These are phyloP conservation scores for Penicillium sp. DNA, from an alignment of 2,329 filamentous ascomycete species.

Conservation along the genomic window DNA sequence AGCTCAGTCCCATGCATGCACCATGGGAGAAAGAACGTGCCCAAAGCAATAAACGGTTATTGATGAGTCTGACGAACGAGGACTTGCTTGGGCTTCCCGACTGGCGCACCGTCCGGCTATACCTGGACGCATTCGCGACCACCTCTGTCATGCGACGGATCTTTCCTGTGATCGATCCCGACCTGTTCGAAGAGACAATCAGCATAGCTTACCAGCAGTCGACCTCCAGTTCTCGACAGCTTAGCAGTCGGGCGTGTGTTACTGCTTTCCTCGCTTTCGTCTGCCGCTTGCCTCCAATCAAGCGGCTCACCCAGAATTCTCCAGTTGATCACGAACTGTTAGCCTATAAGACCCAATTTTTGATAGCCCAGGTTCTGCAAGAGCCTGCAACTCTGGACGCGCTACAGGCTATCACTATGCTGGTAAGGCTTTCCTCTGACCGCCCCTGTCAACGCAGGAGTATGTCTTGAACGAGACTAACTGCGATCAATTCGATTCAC, in stretches of 20 bases:
- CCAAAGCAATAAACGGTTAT: constrained; percentile 21
- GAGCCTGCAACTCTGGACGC: constrained; percentile 46
- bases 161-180: constrained; percentile 54
- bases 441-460: background rate
- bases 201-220: constrained; percentile 46
- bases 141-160: constrained; percentile 44
- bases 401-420: constrained; percentile 51
- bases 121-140: constrained; percentile 34
- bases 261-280: constrained; percentile 52
- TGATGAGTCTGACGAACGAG: constrained; percentile 24
- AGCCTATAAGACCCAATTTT: constrained; percentile 44
- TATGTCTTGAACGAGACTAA: background rate
- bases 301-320: background rate
- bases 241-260: constrained; percentile 51
- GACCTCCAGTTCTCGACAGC: constrained; percentile 22
- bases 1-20: constrained; percentile 28
- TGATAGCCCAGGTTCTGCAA: constrained; percentile 49
- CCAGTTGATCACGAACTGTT: constrained; percentile 46
- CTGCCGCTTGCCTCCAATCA: constrained; percentile 26
- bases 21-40: constrained; percentile 42
- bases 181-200: constrained; percentile 52
- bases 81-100: constrained; percentile 42
- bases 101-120: constrained; percentile 31
- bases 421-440: constrained; percentile 43
- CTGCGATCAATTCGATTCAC: background rate